Percentiles rank a stretch among this genome's conserved stretches.
Evolutionary conservation across 192 early-diverging fungal species (phyloP).

Genomic region (Coemansia sp.): DNA sequence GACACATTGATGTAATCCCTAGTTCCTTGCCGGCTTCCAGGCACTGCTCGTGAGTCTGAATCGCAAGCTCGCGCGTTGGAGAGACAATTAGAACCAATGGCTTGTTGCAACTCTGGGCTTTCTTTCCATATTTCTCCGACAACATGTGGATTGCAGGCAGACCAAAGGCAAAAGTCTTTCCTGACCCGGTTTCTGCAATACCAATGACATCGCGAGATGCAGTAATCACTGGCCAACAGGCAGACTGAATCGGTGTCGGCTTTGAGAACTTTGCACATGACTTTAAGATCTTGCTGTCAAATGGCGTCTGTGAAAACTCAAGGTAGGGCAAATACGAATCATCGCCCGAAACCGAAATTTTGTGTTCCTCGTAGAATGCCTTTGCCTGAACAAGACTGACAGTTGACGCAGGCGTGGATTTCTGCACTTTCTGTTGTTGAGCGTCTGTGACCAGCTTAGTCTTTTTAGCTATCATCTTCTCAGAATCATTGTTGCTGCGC

Average conservation of each 20-base stretch:
- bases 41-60: slow-evolving; percentile 91
- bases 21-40: slow-evolving; percentile 65
- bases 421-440: background rate
- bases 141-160: slow-evolving; percentile 87
- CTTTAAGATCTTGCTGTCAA: slow-evolving; percentile 65
- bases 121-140: slow-evolving; percentile 65
- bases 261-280: slow-evolving; percentile 68
- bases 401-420: slow-evolving; percentile 4
- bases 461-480: slow-evolving; percentile 32
- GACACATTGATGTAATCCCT: slow-evolving; percentile 67
- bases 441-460: slow-evolving; percentile 18
- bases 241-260: slow-evolving; percentile 92
- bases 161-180: slow-evolving; percentile 93
- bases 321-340: slow-evolving; percentile 64
- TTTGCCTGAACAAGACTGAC: slow-evolving; percentile 33
- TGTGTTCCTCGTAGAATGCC: slow-evolving; percentile 61
- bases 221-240: slow-evolving; percentile 87
- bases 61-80: slow-evolving; percentile 92
- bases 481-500: slow-evolving; percentile 21
- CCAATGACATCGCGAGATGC: slow-evolving; percentile 84
- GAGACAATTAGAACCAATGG: slow-evolving; percentile 85
- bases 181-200: slow-evolving; percentile 95
- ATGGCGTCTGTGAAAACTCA: slow-evolving; percentile 72
- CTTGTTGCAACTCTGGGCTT: slow-evolving; percentile 62
- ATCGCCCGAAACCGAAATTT: slow-evolving; percentile 62